Evolutionary conservation across 352 stramenopile species (phyloP), one percentile per base, ranked within the genome.

Genomic region (Globisporangium emineosum): DNA sequence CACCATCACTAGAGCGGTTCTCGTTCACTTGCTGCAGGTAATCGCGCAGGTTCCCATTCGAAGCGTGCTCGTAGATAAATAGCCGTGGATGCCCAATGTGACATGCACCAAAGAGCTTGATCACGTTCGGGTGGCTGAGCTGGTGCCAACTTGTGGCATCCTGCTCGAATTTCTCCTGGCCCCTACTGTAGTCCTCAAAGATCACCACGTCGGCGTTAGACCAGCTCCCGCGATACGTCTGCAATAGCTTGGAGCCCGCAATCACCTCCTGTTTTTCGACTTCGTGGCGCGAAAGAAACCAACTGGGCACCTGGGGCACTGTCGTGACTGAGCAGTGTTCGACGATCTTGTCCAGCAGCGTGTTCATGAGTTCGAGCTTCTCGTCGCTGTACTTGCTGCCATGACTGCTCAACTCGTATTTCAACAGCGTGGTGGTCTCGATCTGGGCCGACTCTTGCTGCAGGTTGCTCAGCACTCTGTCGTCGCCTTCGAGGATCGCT

Each of bases 71-170:
- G 15, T 25, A 60, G 12, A 61, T 40, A 49, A 53, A 53, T n/a
- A 60, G 23, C 3, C 33, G 54, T 23, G 51, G 61, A 3, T 35
- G 52, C 5, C 52, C 42, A 21, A 61, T 54, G 9, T 67, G 61
- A 13, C 47, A 65, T 0, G 50, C 61, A 0, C 61, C 51, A 52
- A 67, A 67, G 40, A 67, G 61, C 61, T 67, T 60, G 51, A 67
- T 12, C n/a, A 67, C 61, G 54, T 67, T 51, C 89, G 61, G 61
- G 30, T 67, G 61, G 52, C 40, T 62, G 25, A 67, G 52, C 27
- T 60, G 21, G 40, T 50, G 37, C 61, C 61, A 67, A 8, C 29
- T 15, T 5, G 21, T 40, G 3, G 42, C 52, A 17, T 61, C 53
- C 30, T n/a, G 10, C 3, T 40, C 37, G n/a, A 67, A 67, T 15